These are phyloP conservation scores for Pythium chondricola DNA, from an alignment of 352 stramenopile genomes.

Conservation along the genomic window DNA sequence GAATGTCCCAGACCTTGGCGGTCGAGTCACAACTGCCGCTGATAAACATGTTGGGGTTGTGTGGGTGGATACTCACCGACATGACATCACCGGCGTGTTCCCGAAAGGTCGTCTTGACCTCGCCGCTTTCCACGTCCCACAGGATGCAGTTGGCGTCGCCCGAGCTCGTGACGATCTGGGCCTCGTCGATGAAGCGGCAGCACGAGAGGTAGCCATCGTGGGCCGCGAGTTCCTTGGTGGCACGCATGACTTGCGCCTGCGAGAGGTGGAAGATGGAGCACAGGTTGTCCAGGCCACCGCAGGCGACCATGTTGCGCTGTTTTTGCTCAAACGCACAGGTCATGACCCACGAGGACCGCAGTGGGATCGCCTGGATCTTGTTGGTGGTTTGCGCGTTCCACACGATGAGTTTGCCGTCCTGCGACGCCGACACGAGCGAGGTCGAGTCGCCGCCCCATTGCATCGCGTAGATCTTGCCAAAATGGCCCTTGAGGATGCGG, in stretches of 20 bases:
- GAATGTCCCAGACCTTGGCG: slow-evolving; percentile 98
- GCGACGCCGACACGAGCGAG: slow-evolving; percentile 90
- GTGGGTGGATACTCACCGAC: slow-evolving; percentile 93
- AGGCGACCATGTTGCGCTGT: slow-evolving; percentile 96
- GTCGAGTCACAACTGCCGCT: slow-evolving; percentile 96
- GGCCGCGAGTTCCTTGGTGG: slow-evolving; percentile 93
- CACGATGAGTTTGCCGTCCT: slow-evolving; percentile 99
- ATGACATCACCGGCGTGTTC: slow-evolving; percentile 98
- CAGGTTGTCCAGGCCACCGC: slow-evolving; percentile 97
- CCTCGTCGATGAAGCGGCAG: slow-evolving; percentile 96
- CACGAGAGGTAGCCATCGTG: slow-evolving; percentile 98
- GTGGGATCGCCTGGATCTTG: slow-evolving; percentile 95
- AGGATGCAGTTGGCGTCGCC: slow-evolving; percentile 98
- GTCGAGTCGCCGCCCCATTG: slow-evolving; percentile 94
- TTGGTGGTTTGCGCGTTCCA: slow-evolving; percentile 98
- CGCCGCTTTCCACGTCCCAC: slow-evolving; percentile 96
- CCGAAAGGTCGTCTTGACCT: slow-evolving; percentile 94
- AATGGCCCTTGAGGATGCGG: slow-evolving; percentile 97
- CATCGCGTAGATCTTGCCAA: slow-evolving; percentile 99
- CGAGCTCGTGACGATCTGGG: slow-evolving; percentile 90
- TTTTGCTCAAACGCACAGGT: slow-evolving; percentile 98
- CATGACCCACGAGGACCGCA: slow-evolving; percentile 99
- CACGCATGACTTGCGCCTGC: slow-evolving; percentile 85
- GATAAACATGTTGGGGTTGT: slow-evolving; percentile 96
- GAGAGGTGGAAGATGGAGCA: slow-evolving; percentile 99